Evolutionary conservation across 1,139 yeast genomes (phyloP).

Genomic region (Ogataea hybrid): DNA sequence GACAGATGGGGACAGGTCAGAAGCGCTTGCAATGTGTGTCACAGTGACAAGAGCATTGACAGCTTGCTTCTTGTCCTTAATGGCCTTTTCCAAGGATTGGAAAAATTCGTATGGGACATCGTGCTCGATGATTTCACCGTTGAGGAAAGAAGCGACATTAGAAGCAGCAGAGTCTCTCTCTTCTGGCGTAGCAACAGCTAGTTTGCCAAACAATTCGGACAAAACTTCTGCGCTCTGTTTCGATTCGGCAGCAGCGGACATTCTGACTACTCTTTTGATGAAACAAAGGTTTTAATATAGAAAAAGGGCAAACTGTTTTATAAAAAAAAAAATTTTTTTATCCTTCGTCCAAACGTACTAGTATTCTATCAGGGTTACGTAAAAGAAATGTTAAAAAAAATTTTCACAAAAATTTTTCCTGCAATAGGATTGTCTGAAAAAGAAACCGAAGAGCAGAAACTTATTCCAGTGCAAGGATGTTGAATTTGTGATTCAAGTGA

Average conservation of each 20-base stretch:
- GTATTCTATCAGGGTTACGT: conserved; percentile 8
- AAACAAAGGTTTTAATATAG: conserved; percentile 8
- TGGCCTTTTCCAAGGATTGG: conserved; percentile 68
- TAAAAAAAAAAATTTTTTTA: conserved; percentile 8
- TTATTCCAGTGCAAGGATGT: not conserved
- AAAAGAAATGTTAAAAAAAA: conserved; percentile 7
- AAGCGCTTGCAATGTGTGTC: conserved; percentile 76
- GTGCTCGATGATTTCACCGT: conserved; percentile 97
- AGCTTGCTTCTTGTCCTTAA: conserved; percentile 72
- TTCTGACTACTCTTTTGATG: conserved; percentile 10
- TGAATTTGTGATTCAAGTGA: not conserved
- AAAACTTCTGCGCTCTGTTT: conserved; percentile 77
- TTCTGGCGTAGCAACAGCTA: conserved; percentile 83
- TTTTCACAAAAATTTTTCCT: conserved; percentile 3
- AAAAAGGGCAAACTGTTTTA: conserved; percentile 10
- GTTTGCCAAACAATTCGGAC: conserved; percentile 89
- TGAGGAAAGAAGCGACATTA: conserved; percentile 89
- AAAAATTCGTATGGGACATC: conserved; percentile 94
- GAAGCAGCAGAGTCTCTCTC: conserved; percentile 84
- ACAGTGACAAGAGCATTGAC: conserved; percentile 83
- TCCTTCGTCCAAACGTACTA: conserved; percentile 5
- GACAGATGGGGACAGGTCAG: conserved; percentile 83
- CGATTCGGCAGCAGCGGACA: conserved; percentile 66
- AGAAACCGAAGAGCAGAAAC: conserved; percentile 1
- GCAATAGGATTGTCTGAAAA: conserved; percentile 3